phyloP scores from a whole-genome alignment of 768 basidiomycete species.

The Auriscalpium vulgare region DNA sequence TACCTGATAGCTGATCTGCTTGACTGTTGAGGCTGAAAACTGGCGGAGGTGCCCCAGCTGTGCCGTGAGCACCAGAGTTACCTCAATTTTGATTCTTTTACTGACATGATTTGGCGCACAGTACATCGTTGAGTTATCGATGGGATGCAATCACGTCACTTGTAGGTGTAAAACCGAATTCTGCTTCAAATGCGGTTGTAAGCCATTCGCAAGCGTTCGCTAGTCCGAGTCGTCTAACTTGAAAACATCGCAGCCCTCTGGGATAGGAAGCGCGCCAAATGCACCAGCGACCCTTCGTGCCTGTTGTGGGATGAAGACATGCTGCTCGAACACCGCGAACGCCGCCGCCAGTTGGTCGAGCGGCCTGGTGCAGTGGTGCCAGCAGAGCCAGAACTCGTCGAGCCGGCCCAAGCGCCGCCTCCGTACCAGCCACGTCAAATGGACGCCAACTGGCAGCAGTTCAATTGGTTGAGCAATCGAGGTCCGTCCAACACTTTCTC shows the following conservation, averaged over 20 bases:
- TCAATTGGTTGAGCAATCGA: conserved; percentile 17
- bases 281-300: conserved; percentile 27
- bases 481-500: too few species aligned
- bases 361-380: neutral
- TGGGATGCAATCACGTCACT: conserved; percentile 35
- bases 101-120: conserved; percentile 3
- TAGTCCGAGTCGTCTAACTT: neutral
- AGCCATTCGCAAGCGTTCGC: conserved; percentile 10
- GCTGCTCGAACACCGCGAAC: conserved; percentile 26
- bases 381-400: too few species aligned
- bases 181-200: conserved; percentile 35
- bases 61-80: conserved; percentile 13
- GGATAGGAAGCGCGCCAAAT: conserved; percentile 20
- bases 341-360: conserved; percentile 10
- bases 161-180: conserved; percentile 34
- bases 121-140: conserved; percentile 23
- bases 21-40: conserved; percentile 24
- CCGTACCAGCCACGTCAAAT: neutral
- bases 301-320: conserved; percentile 32
- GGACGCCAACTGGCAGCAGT: neutral
- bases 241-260: conserved; percentile 11
- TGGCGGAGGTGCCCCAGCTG: conserved; percentile 35
- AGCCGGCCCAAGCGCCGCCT: neutral
- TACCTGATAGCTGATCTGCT: neutral
- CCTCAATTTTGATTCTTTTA: neutral